Percentiles rank a stretch among this genome's conserved stretches.
Evolutionary conservation across 176 grass and related monocot species (phyloP).

Genomic region (Cymbopogon citratus): DNA sequence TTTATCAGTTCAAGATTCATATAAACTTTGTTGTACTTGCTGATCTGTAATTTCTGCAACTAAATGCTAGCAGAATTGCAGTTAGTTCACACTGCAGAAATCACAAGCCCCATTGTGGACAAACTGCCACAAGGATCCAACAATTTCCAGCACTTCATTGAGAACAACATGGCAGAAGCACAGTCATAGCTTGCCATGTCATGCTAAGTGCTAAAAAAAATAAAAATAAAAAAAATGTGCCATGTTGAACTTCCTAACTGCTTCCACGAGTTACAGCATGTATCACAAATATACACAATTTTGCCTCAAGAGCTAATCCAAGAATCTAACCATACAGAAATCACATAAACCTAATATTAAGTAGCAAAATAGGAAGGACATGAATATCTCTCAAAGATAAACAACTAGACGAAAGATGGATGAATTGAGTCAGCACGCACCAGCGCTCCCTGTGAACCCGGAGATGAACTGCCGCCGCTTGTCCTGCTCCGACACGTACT

Average conservation of each 20-base stretch:
- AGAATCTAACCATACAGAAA: neutral
- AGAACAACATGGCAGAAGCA: too few relatives aligned
- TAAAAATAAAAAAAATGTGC: neutral
- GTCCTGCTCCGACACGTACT: constrained; percentile 94
- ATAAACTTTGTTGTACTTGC: neutral
- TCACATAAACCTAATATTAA: neutral
- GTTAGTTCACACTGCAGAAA: neutral
- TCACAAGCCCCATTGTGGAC: neutral
- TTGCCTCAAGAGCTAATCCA: neutral
- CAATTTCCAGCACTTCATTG: neutral
- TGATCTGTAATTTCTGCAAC: neutral
- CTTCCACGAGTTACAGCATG: neutral
- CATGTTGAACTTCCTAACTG: neutral
- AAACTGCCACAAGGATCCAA: neutral
- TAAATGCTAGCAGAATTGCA: neutral
- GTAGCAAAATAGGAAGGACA: neutral
- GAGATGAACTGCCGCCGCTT: constrained; percentile 83
- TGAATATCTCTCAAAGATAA: neutral
- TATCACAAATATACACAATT: neutral
- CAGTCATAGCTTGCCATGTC: neutral
- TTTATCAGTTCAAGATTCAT: neutral
- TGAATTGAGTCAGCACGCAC: constrained; percentile 14
- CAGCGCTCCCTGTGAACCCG: constrained; percentile 86
- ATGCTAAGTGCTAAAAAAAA: neutral
- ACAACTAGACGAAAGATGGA: neutral